A percentile compares a stretch with the other conserved stretches of the same genome.
Conservation (phyloP, 805 yeast genomes). For the Candida xyloterini region DNA sequence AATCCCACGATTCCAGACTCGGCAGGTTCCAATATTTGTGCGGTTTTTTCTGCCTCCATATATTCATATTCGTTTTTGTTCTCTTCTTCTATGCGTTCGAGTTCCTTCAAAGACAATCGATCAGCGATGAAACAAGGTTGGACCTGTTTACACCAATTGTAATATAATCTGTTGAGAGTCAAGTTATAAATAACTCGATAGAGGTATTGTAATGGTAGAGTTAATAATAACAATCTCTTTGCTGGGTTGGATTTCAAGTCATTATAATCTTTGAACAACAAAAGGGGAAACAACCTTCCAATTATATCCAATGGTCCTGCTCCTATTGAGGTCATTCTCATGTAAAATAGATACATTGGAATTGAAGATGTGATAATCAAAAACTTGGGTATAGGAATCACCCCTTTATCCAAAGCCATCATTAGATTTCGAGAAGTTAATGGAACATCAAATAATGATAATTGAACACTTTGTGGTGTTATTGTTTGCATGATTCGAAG, state of each 20-base stretch:
- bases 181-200: constrained; percentile 24
- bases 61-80: constrained; percentile 25
- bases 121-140: constrained; percentile 38
- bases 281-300: constrained; percentile 14
- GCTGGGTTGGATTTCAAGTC: constrained; percentile 15
- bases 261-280: constrained; percentile 13
- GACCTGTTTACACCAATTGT: constrained; percentile 31
- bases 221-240: constrained; percentile 15
- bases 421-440: constrained; percentile 9
- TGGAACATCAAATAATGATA: constrained; percentile 28
- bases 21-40: background rate
- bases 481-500: constrained; percentile 25
- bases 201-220: constrained; percentile 17
- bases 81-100: constrained; percentile 34
- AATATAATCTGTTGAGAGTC: constrained; percentile 35
- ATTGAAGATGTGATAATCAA: constrained; percentile 26
- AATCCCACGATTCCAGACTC: background rate
- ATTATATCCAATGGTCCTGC: constrained; percentile 10
- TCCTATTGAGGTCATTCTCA: constrained; percentile 20
- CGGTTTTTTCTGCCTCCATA: constrained; percentile 9
- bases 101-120: constrained; percentile 30
- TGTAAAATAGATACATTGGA: constrained; percentile 29
- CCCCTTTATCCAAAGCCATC: constrained; percentile 20
- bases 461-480: constrained; percentile 34
- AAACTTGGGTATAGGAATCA: constrained; percentile 23